Base-by-base conservation (phyloP, 345 rosid genomes). In the Trapa bicornis region DNA sequence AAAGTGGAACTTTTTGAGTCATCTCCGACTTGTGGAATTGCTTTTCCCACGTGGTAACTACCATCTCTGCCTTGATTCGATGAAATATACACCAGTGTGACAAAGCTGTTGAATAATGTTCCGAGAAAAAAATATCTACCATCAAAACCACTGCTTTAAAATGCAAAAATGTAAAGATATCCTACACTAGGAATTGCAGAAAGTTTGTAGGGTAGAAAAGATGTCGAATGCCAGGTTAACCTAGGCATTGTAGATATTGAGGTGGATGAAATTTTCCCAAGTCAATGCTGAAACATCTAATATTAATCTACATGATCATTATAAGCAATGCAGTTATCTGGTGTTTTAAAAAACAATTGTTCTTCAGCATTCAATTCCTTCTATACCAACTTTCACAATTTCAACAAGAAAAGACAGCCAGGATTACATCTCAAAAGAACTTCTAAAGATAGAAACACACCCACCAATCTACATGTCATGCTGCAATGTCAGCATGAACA, bases 61-160 rank as follows among this genome's bases (percentile, higher is more conserved):
- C 96, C 65, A 74, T 76, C 57, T 89, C 96, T 1, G 97, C 96
- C 80, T 91, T 91, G 71, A 81, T 80, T 61, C 80, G 95, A 73
- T 94, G 96, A 75, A 89, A 89, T 76, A 91, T 91, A 86, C 99
- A 94, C 91, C 91, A 91, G 74, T 87, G 99, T 1, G 99, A 94
- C 77, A 91, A 56, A 66, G 99, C 99, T 93, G 69, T 60, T 11
- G 41, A 70, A 70, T 50, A n/a, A 39, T 41, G 47, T 39, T 8
- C 37, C 65, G 43, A 8, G 32, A 50, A 52, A 13, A 12, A 47
- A 22, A 22, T 22, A 3, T 42, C 22, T 15, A 66, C 13, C 8
- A 67, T 67, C 62, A 50, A 67, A 67, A 38, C 29, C 17, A 57
- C 37, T 35, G 47, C 43, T 50, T 52, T 6, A 35, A 33, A 67